These are phyloP conservation scores for Verticillium isaacii DNA, from an alignment of 2,329 filamentous ascomycete species.

Conservation along the genomic window DNA sequence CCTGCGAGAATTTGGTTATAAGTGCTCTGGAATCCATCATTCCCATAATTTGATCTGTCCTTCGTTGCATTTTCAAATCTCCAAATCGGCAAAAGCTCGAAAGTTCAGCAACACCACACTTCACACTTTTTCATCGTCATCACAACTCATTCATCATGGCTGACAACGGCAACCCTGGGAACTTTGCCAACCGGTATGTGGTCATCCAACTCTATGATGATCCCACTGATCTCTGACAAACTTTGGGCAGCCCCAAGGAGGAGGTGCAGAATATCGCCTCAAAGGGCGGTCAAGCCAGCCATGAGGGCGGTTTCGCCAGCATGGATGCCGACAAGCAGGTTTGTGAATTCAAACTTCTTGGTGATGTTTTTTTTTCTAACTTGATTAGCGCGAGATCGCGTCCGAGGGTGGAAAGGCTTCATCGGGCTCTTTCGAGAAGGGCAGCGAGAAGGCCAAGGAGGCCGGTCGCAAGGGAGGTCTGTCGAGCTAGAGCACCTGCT, in stretches of 20 bases:
- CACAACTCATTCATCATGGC: slow-evolving; percentile 3
- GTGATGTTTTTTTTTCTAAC: slow-evolving; percentile 15
- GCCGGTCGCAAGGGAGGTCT: slow-evolving; percentile 48
- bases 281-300: slow-evolving; percentile 34
- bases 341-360: neutral
- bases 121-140: too few species aligned
- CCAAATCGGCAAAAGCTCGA: too few species aligned
- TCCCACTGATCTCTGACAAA: neutral
- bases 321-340: slow-evolving; percentile 37
- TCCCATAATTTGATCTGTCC: too few species aligned
- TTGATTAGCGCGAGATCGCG: slow-evolving; percentile 44
- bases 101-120: too few species aligned
- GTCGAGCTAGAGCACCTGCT: neutral
- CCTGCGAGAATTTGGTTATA: too few species aligned
- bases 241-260: slow-evolving; percentile 28
- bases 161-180: slow-evolving; percentile 14
- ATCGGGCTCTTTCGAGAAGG: slow-evolving; percentile 47
- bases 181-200: slow-evolving; percentile 15
- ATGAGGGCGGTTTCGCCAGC: slow-evolving; percentile 30
- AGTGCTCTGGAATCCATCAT: too few species aligned
- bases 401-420: slow-evolving; percentile 50
- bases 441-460: slow-evolving; percentile 46
- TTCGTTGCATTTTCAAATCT: too few species aligned
- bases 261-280: slow-evolving; percentile 37
- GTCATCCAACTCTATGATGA: neutral